Percentiles rank a stretch among this genome's conserved stretches.
phyloP scores from a whole-genome alignment of 2,329 filamentous ascomycete genomes.

The Neopestalotiopsis sp. region DNA sequence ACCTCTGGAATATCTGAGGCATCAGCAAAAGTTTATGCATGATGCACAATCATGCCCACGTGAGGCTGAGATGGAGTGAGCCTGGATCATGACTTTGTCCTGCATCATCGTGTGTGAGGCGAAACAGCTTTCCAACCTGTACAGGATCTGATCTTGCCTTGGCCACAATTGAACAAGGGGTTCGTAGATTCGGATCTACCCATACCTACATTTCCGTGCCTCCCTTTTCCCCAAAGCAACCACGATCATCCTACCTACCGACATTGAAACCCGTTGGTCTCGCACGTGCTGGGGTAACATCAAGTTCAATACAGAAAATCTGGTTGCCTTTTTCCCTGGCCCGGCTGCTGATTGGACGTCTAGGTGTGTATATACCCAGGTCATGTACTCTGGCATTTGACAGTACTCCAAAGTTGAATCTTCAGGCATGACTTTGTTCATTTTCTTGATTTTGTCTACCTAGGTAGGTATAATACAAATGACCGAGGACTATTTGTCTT shows the following conservation, averaged over 20 bases:
- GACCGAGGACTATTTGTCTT: not conserved
- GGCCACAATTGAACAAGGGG: not conserved
- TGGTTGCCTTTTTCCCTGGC: not conserved
- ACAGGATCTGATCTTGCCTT: not conserved
- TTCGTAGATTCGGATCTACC: not conserved
- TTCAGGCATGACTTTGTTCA: not conserved
- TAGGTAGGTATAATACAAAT: not conserved
- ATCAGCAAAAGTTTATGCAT: not conserved
- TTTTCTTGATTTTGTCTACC: not conserved
- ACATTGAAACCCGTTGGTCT: not conserved
- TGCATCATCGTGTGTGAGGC: not conserved
- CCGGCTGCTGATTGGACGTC: not conserved
- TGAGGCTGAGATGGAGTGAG: not conserved
- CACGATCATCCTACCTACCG: not conserved
- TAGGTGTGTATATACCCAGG: not conserved
- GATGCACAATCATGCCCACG: not conserved
- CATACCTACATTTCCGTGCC: no score
- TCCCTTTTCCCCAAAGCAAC: not conserved
- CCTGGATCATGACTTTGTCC: not conserved
- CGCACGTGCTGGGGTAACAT: constrained; percentile 4
- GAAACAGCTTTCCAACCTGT: not conserved
- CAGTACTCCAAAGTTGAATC: not conserved
- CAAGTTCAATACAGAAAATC: not conserved
- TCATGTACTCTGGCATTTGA: not conserved
- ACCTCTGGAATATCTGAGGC: no score